Evolutionary conservation across 2,329 filamentous ascomycete genomes (phyloP), one percentile per base, ranked within the genome.

Genomic region (Sporothrix curviconia): DNA sequence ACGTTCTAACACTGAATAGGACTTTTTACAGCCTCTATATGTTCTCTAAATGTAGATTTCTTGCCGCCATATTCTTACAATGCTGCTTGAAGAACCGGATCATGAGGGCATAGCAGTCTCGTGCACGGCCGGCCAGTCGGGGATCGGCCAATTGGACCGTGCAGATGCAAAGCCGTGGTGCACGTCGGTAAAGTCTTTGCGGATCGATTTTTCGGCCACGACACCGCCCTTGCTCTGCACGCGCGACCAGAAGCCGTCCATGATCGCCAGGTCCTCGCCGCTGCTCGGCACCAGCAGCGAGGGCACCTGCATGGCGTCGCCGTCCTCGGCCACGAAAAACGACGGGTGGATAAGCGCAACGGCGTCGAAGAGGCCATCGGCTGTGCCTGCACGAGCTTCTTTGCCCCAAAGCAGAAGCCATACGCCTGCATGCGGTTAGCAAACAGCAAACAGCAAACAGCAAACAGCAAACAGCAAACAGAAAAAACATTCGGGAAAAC

Each of bases 101-200:
- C 54, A 56, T 49, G 34, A 49, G 36, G 1, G 43, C 42, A n/a
- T 47, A 30, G 8, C 28, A 28, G 25, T 56, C 54, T 9, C 43
- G 28, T 9, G 43, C 53, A 4, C 53, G 40, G 14, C n/a, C 42
- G 2, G 53, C 53, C 12, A 28, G n/a, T 4, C 40, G 53, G 4
- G 25, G n/a, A 17, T 55, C 53, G 22, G 53, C 53, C 53, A 55
- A 42, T 55, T 47, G 40, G 53, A 55, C 24, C 53, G 53, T 19
- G 53, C 53, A 4, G 43, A 32, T 1, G 43, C 54, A 15, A 50
- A 50, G 40, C 54, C 54, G 43, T 56, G 54, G 19, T 56, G 54
- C 15, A 56, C 28, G 36, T 49, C 54, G 1, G 50, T 9, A 34
- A 49, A 50, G 24, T 49, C 34, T 28, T 36, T 17, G 15, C 40